A percentile compares a stretch with the other conserved stretches of the same genome.
These are phyloP conservation scores for Wallacemonas collosoma DNA, from an alignment of 208 protist species.

Conservation along the genomic window DNA sequence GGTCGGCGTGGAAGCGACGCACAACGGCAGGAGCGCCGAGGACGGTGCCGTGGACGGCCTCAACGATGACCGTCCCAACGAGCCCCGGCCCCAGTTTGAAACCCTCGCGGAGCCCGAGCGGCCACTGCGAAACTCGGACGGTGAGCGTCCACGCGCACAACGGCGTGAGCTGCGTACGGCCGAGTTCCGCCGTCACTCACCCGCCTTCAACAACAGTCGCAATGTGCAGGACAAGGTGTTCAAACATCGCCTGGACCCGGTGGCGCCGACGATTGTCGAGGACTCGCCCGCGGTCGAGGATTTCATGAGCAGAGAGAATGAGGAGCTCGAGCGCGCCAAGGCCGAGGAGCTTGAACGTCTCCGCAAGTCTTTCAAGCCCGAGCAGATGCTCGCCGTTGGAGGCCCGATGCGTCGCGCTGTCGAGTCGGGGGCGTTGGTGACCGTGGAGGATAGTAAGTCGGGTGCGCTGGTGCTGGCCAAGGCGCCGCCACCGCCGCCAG, in stretches of 20 bases:
- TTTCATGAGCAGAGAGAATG: constrained; percentile 40
- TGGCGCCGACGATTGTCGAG: constrained; percentile 22
- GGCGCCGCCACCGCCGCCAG: constrained; percentile 15
- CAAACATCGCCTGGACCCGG: constrained; percentile 12
- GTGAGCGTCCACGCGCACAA: neutral
- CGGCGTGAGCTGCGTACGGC: constrained; percentile 40
- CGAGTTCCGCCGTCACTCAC: constrained; percentile 19
- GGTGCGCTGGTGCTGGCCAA: constrained; percentile 17
- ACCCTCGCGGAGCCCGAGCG: neutral
- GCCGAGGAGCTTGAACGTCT: constrained; percentile 22
- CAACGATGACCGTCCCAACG: constrained; percentile 15
- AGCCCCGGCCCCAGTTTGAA: constrained; percentile 10
- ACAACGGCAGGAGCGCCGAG: neutral
- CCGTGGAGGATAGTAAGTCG: constrained; percentile 8
- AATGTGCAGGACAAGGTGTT: constrained; percentile 35
- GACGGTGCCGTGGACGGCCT: constrained; percentile 2
- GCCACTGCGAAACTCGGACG: neutral
- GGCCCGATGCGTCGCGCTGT: constrained; percentile 12
- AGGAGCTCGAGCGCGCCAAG: constrained; percentile 25
- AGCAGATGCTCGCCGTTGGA: constrained; percentile 16
- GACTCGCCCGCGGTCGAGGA: constrained; percentile 29
- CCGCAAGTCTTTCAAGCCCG: constrained; percentile 10
- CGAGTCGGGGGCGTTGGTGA: constrained; percentile 10
- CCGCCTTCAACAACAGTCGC: constrained; percentile 32
- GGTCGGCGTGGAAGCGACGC: neutral